Base-by-base conservation (phyloP, 805 yeast genomes). In the Starmerella ratchasimensis region DNA sequence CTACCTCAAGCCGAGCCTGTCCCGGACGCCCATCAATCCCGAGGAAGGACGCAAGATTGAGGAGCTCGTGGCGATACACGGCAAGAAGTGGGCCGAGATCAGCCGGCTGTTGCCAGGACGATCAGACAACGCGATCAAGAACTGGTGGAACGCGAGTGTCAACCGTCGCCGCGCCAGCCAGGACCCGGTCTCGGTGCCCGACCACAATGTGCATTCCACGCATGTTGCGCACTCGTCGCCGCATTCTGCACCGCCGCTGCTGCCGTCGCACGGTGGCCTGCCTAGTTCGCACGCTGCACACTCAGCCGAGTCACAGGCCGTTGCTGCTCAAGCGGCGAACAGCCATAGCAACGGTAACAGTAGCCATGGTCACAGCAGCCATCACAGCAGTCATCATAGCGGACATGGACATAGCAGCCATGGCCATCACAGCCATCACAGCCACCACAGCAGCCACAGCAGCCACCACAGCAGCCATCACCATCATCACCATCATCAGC, bases 101-200 rank as follows among this genome's bases (percentile, higher is more conserved):
- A 82, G 94, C 14, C 69, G 94, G 36, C 93, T 82, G 57, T 61
- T 83, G 41, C 77, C 80, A 44, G 94, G 94, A 2, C 64, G 95
- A 37, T 69, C 79, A n/a, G 95, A 83, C 57, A 83, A 82, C 56
- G 84, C 93, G 16, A 81, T 82, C 50, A 82, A 82, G 55, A 84
- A 84, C 60, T 84, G 94, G 94, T 83, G 94, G 94, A 82, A 82
- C 54, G 93, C 94, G 3, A 93, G 94, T 7, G 88, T 93, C 11
- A 82, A 80, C 55, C 66, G 93, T 43, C 64, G 94, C 43, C 69
- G 90, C 10, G 36, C 38, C n/a, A 37, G 44, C 19, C 44, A 39
- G 27, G 46, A 43, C 35, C 18, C 31, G 15, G 14, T 15, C 6
- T 20, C 25, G 26, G 15, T 25, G n/a, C 16, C 28, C 24, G 24